Evolutionary conservation across 768 basidiomycete species (phyloP), one percentile per base, ranked within the genome.

Genomic region (Saitozyma sp.): DNA sequence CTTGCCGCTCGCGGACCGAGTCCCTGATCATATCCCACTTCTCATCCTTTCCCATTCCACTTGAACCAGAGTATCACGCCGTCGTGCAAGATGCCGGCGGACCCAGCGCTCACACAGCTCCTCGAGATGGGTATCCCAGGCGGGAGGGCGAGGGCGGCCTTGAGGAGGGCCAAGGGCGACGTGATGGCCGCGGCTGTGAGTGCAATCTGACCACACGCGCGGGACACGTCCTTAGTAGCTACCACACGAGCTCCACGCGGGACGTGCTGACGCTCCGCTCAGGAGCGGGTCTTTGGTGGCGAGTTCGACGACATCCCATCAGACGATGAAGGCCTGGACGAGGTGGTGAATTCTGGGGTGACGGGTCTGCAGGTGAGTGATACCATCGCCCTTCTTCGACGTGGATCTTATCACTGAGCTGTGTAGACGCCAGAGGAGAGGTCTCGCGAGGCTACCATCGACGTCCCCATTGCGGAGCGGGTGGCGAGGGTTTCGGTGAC

Each of bases 101-200:
- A 67, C 16, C 48, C 63, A 8, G 70, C 63, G 8, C 43, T 70
- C 17, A 40, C 43, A 40, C 73, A 72, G 53, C 63, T 75, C 10
- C n/a, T 68, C 39, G 74, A 72, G 51, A 75, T 72, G 93, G 93
- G 93, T 68, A 91, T 91, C 39, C 90, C 89, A 0, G 76, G 80
- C 10, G 85, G 86, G 11, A 90, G 93, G 81, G 93, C 94, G 46
- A 85, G 85, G 69, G 90, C 89, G 39, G 93, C 93, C 16, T 80
- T 96, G 74, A 85, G 83, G 65, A 86, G 87, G 71, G 85, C 89
- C 76, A 89, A 86, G 52, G 73, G 73, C 65, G 92, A 97, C 83
- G 91, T 93, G 42, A 91, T 91, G 89, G 84, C 90, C 74, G 93
- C 93, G 13, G 92, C 92, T 2, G 92, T 92, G 46, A 51, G 67